phyloP scores from a whole-genome alignment of 495 filamentous ascomycete species.

The Podospora pseudocomata region DNA sequence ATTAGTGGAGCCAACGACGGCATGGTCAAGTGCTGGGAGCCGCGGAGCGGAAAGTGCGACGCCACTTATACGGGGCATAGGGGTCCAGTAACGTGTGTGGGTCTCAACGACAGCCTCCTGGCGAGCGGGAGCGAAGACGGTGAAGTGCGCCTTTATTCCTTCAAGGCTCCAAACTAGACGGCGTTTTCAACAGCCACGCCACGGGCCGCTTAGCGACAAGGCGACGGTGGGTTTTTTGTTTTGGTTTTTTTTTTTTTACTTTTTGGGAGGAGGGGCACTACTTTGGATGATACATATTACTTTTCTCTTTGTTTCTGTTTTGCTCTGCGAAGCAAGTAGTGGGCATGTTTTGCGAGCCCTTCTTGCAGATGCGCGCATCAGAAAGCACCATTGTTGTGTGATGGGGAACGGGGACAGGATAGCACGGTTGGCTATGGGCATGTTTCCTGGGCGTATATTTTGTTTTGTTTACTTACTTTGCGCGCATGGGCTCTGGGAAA shows the following conservation, averaged over 20 bases:
- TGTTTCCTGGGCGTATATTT: slow-evolving; percentile 6
- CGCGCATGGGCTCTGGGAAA: slow-evolving; percentile 4
- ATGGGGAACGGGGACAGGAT: not conserved
- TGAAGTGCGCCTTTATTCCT: slow-evolving; percentile 82
- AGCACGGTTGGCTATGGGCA: slow-evolving; percentile 4
- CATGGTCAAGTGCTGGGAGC: slow-evolving; percentile 97
- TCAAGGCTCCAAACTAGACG: slow-evolving; percentile 47
- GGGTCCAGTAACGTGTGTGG: slow-evolving; percentile 67
- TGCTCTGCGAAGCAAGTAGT: not conserved
- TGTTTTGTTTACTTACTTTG: not conserved
- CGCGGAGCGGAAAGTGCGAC: slow-evolving; percentile 83
- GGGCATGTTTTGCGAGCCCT: not conserved
- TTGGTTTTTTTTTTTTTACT: not conserved
- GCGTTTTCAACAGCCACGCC: slow-evolving; percentile 11
- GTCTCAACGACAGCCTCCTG: slow-evolving; percentile 80
- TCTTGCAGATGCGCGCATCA: not conserved
- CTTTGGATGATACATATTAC: slow-evolving; percentile 5
- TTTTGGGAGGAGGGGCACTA: not conserved
- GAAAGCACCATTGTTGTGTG: not conserved
- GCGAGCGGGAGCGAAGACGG: slow-evolving; percentile 90
- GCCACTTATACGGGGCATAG: slow-evolving; percentile 85
- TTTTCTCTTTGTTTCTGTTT: not conserved
- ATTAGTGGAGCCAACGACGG: slow-evolving; percentile 88
- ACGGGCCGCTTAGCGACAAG: slow-evolving; percentile 2
- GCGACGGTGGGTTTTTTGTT: not conserved